A percentile compares a stretch with the other conserved stretches of the same genome.
Conservation (phyloP, 192 early-diverging fungal species). For the Spizellomyces sp. region DNA sequence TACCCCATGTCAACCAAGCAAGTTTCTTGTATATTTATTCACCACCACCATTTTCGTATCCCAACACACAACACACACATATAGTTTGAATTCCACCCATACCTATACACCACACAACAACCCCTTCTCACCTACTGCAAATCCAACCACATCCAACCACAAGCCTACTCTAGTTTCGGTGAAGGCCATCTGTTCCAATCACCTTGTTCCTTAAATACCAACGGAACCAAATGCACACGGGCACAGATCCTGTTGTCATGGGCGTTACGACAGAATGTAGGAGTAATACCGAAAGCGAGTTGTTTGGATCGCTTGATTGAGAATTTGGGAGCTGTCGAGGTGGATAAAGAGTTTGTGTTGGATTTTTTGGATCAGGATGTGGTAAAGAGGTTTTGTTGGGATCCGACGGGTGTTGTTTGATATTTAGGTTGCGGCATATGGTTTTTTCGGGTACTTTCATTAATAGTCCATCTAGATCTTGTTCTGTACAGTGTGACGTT, state of each 20-base stretch:
- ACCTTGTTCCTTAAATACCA: neutral
- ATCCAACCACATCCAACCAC: conserved; percentile 20
- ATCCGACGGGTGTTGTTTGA: conserved; percentile 28
- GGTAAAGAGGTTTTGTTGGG: conserved; percentile 43
- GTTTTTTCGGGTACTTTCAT: too few relatives aligned
- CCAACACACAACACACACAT: conserved; percentile 5
- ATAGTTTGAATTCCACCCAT: conserved; percentile 48
- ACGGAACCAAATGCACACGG: conserved; percentile 3
- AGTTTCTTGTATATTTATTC: too few relatives aligned
- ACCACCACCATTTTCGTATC: neutral
- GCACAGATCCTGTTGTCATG: conserved; percentile 47
- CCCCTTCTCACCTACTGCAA: conserved; percentile 24
- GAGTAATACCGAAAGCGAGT: conserved; percentile 44
- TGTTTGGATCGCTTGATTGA: conserved; percentile 31
- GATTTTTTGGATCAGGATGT: conserved; percentile 17
- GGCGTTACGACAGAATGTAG: conserved; percentile 23
- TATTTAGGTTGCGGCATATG: too few relatives aligned
- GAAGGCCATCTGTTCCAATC: conserved; percentile 37
- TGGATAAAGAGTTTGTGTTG: conserved; percentile 16
- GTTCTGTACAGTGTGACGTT: too few relatives aligned
- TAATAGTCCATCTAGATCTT: too few relatives aligned
- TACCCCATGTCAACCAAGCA: conserved; percentile 20
- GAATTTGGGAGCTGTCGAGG: conserved; percentile 33
- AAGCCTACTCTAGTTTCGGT: conserved; percentile 44
- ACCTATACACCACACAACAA: neutral